These are phyloP conservation scores for Verticillium nonalfalfae DNA, from an alignment of 2,329 filamentous ascomycete genomes.

Conservation along the genomic window DNA sequence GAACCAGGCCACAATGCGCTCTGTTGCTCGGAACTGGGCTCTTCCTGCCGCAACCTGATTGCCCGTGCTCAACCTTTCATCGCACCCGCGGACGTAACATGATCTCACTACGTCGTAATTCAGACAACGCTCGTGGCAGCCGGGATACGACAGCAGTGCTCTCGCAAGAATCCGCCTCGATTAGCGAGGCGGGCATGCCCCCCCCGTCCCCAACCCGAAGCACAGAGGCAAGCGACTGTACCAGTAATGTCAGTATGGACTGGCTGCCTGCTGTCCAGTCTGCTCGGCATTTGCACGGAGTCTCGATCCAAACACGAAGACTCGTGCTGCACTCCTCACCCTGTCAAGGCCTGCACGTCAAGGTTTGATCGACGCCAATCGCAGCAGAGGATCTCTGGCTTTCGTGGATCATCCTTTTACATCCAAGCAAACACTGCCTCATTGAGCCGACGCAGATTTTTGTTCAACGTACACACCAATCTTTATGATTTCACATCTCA, in stretches of 20 bases:
- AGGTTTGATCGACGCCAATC: conserved; percentile 14
- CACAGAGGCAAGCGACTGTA: neutral
- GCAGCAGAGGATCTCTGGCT: conserved; percentile 7
- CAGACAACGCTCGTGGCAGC: neutral
- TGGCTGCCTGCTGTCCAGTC: neutral
- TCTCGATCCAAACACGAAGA: neutral
- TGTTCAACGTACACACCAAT: neutral
- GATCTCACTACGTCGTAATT: neutral
- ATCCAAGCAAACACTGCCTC: conserved; percentile 11
- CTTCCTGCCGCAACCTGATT: neutral
- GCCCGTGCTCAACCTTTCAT: neutral
- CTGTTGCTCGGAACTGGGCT: neutral
- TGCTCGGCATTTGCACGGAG: neutral
- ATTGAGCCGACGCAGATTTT: conserved; percentile 4
- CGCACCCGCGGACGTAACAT: neutral
- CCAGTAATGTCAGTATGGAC: neutral
- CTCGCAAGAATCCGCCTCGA: no score
- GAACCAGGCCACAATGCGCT: neutral
- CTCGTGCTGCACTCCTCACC: neutral
- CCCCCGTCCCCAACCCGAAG: no score
- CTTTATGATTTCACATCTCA: neutral
- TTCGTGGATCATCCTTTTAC: conserved; percentile 3
- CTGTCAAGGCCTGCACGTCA: conserved; percentile 5
- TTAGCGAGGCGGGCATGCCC: no score
- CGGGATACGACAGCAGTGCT: neutral